Conservation (phyloP, 2,329 filamentous ascomycete genomes). For the Botryotinia globosa region DNA sequence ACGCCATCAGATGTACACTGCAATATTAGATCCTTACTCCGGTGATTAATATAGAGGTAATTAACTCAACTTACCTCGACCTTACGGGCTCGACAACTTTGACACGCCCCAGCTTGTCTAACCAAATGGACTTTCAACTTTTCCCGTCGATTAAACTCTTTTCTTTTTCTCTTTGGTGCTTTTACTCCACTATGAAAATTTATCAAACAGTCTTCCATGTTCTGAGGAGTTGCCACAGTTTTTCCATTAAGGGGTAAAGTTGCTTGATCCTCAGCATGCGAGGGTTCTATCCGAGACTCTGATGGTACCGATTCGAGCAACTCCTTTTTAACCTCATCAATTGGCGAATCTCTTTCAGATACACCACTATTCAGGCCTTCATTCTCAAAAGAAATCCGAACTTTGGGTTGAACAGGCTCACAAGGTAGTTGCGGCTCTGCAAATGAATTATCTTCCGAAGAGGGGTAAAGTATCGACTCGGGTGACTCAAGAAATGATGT, state of each 20-base stretch:
- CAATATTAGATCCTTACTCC: neutral
- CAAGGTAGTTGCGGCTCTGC: neutral
- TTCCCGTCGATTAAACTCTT: conserved; percentile 21
- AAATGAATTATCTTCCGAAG: neutral
- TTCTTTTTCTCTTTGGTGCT: conserved; percentile 21
- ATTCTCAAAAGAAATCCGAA: neutral
- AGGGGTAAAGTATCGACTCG: neutral
- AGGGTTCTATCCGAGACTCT: neutral
- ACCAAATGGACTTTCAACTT: conserved; percentile 25
- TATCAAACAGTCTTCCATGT: conserved; percentile 13
- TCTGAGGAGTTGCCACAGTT: neutral
- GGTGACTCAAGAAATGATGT: conserved; percentile 7
- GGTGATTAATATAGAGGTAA: neutral
- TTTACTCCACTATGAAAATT: conserved; percentile 14
- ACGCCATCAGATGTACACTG: conserved; percentile 26
- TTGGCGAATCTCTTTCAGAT: neutral
- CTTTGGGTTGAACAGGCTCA: neutral
- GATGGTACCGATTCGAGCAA: too few relatives aligned
- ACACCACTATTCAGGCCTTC: neutral
- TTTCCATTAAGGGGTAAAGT: neutral
- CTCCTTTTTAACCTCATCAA: neutral
- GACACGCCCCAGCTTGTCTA: conserved; percentile 24
- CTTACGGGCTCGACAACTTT: conserved; percentile 24
- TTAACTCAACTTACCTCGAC: conserved; percentile 19
- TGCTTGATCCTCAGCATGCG: neutral